Conservation (phyloP, 805 yeast genomes). For the Kodamaea sagamina region DNA sequence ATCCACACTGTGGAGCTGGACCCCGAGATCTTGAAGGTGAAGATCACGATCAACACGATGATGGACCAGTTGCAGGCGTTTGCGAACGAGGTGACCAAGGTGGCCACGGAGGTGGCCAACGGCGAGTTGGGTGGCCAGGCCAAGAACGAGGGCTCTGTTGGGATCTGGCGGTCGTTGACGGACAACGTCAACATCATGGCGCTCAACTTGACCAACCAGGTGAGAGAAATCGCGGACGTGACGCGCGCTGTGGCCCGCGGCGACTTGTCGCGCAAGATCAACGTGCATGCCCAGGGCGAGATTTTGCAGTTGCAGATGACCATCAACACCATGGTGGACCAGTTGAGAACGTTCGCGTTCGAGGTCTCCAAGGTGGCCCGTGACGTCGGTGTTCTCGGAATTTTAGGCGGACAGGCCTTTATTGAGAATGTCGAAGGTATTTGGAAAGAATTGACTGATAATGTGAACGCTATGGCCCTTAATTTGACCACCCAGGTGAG, state of each 20-base stretch:
- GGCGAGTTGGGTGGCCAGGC: slow-evolving; percentile 92
- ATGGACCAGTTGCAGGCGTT: slow-evolving; percentile 83
- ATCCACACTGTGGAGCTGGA: slow-evolving; percentile 71
- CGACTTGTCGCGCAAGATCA: slow-evolving; percentile 77
- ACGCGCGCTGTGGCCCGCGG: slow-evolving; percentile 88
- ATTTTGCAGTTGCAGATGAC: slow-evolving; percentile 82
- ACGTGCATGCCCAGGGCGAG: slow-evolving; percentile 91
- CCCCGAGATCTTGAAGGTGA: slow-evolving; percentile 78
- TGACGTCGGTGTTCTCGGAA: slow-evolving; percentile 88
- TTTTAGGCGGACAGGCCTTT: slow-evolving; percentile 85
- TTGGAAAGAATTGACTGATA: slow-evolving; percentile 85
- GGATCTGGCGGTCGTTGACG: slow-evolving; percentile 83
- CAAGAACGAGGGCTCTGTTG: slow-evolving; percentile 79
- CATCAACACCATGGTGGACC: slow-evolving; percentile 87
- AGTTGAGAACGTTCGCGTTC: slow-evolving; percentile 76
- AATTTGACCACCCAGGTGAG: slow-evolving; percentile 87
- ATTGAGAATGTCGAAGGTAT: slow-evolving; percentile 80
- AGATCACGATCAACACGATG: slow-evolving; percentile 82
- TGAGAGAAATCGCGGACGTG: slow-evolving; percentile 84
- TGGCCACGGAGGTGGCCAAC: slow-evolving; percentile 87
- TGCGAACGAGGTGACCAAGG: slow-evolving; percentile 78
- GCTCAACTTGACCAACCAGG: slow-evolving; percentile 65
- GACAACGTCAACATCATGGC: slow-evolving; percentile 91
- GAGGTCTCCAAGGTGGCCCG: slow-evolving; percentile 86
- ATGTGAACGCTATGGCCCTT: slow-evolving; percentile 87